phyloP scores from a whole-genome alignment of 805 yeast species.

The Ogataea allantospora region DNA sequence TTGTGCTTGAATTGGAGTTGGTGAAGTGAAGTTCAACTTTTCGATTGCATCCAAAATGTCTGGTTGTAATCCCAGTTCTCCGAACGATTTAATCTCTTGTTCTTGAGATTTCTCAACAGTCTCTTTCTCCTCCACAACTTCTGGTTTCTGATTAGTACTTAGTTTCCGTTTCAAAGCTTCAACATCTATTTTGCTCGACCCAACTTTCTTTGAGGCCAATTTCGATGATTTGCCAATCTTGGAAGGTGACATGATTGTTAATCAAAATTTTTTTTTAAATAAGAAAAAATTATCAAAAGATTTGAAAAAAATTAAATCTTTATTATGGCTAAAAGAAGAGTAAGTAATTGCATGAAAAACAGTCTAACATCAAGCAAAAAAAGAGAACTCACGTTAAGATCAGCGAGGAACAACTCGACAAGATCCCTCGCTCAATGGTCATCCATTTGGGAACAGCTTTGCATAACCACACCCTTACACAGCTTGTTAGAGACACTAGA shows the following conservation, averaged over 20 bases:
- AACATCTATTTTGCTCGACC: slow-evolving; percentile 27
- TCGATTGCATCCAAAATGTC: slow-evolving; percentile 80
- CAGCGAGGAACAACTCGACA: slow-evolving; percentile 63
- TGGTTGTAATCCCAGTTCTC: slow-evolving; percentile 64
- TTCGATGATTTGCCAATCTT: slow-evolving; percentile 5
- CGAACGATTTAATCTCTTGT: slow-evolving; percentile 36
- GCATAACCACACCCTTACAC: slow-evolving; percentile 77
- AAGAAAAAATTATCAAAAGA: slow-evolving; percentile 7
- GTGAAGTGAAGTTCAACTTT: slow-evolving; percentile 68
- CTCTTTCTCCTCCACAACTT: slow-evolving; percentile 19
- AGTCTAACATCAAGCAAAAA: slow-evolving; percentile 47
- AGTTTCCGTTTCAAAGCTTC: slow-evolving; percentile 32
- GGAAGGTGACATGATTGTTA: slow-evolving; percentile 23
- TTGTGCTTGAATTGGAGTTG: slow-evolving; percentile 92
- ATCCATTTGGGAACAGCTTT: slow-evolving; percentile 74
- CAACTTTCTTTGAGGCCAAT: slow-evolving; percentile 3
- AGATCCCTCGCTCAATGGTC: slow-evolving; percentile 92
- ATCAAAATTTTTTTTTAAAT: background rate
- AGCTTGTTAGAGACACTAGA: slow-evolving; percentile 84
- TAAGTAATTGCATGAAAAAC: slow-evolving; percentile 18
- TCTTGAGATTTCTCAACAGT: slow-evolving; percentile 9
- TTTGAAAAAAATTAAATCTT: background rate
- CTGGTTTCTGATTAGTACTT: slow-evolving; percentile 8
- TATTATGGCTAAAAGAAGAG: slow-evolving; percentile 37
- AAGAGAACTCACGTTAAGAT: slow-evolving; percentile 80